These are phyloP conservation scores for Canavalia gladiata DNA, from an alignment of 306 rosid genomes.

Conservation along the genomic window DNA sequence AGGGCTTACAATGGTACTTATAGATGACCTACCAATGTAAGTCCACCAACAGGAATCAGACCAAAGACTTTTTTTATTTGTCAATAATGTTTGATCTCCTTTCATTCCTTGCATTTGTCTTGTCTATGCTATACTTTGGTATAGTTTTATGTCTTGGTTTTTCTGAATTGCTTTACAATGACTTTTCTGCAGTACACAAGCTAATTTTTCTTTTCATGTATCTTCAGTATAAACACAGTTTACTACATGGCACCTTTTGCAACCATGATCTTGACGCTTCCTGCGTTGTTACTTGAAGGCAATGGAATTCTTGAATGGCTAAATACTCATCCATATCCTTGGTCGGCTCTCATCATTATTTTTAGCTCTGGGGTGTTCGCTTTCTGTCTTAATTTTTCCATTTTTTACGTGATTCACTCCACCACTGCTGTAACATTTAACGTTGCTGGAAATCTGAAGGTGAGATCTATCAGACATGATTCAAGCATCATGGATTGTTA, in stretches of 20 bases:
- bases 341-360: conserved; percentile 79
- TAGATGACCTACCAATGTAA: conserved; percentile 3
- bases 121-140: neutral
- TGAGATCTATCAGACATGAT: conserved; percentile 50
- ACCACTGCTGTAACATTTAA: conserved; percentile 97
- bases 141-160: conserved; percentile 15
- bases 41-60: neutral
- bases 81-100: neutral
- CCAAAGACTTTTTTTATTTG: neutral
- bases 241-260: conserved; percentile 99
- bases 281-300: conserved; percentile 93
- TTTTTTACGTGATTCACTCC: conserved; percentile 95
- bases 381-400: conserved; percentile 97
- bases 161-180: conserved; percentile 33
- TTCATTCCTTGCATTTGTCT: conserved; percentile 30
- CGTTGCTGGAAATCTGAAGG: conserved; percentile 99
- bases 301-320: conserved; percentile 90
- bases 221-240: conserved; percentile 90
- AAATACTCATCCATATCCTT: conserved; percentile 70
- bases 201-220: conserved; percentile 47
- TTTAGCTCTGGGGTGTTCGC: conserved; percentile 95
- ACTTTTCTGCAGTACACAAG: conserved; percentile 26
- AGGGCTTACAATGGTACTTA: neutral
- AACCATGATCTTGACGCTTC: conserved; percentile 95
- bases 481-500: conserved; percentile 14